Percentiles rank a stretch among this genome's conserved stretches.
phyloP scores from a whole-genome alignment of 83 land plant genomes.

The Diphasiastrum complanatum region DNA sequence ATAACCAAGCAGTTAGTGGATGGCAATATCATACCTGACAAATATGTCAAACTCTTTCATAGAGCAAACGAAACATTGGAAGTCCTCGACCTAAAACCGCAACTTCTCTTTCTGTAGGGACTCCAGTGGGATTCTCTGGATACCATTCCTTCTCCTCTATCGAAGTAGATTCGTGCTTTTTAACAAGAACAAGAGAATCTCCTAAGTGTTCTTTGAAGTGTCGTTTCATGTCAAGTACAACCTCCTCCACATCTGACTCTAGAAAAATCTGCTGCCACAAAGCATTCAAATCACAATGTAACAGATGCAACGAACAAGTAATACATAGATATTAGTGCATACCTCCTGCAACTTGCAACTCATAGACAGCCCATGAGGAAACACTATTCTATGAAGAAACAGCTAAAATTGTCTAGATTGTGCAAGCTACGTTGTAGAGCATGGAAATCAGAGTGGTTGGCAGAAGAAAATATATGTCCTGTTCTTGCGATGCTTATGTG shows the following conservation, averaged over 20 bases:
- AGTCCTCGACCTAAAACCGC: too few species aligned
- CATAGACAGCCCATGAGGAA: not conserved
- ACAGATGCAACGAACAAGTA: not conserved
- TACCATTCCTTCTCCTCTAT: conserved; percentile 74
- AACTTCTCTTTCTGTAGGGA: conserved; percentile 87
- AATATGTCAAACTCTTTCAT: too few species aligned
- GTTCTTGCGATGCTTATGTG: too few species aligned
- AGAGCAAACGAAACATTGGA: too few species aligned
- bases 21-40: too few species aligned
- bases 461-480: not conserved
- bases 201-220: conserved; percentile 48
- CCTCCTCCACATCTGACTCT: conserved; percentile 83
- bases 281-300: not conserved
- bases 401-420: too few species aligned
- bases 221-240: conserved; percentile 71
- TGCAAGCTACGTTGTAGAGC: too few species aligned
- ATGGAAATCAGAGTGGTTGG: not conserved
- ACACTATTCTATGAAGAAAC: too few species aligned
- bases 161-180: conserved; percentile 17
- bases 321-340: not conserved
- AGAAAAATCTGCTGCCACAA: conserved; percentile 64
- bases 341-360: not conserved
- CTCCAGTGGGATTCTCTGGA: conserved; percentile 60
- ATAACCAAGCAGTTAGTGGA: too few species aligned
- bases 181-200: conserved; percentile 20